Conservation (phyloP, 1,284 basidiomycete species). For the Sparassis latifolia region DNA sequence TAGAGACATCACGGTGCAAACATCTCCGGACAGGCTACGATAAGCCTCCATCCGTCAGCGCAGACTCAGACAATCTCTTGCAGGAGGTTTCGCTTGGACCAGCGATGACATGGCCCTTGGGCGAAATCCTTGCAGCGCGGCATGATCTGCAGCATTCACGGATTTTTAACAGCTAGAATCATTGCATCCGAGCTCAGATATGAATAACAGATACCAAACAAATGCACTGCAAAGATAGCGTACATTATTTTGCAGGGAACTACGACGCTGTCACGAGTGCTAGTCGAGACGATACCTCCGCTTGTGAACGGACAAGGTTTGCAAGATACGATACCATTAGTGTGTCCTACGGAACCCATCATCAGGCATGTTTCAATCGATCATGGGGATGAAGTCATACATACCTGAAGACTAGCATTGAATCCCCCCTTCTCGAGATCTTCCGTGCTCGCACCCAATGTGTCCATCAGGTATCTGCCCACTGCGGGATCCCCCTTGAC, state of each 20-base stretch:
- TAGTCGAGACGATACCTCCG: constrained; percentile 87
- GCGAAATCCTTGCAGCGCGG: constrained; percentile 86
- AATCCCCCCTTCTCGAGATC: constrained; percentile 71
- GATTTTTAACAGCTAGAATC: constrained; percentile 82
- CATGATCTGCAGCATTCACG: constrained; percentile 95
- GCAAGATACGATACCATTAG: constrained; percentile 94
- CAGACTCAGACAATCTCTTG: constrained; percentile 13
- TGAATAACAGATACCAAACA: constrained; percentile 1
- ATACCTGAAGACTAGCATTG: constrained; percentile 68
- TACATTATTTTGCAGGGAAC: constrained; percentile 14
- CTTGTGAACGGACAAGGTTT: constrained; percentile 91
- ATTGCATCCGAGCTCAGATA: background rate
- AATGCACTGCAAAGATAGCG: constrained; percentile 6
- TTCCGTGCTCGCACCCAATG: constrained; percentile 64
- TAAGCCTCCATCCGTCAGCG: constrained; percentile 7
- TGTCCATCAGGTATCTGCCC: constrained; percentile 90
- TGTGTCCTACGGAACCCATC: constrained; percentile 58
- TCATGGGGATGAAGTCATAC: constrained; percentile 13
- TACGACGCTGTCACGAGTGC: constrained; percentile 53
- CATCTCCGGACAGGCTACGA: constrained; percentile 38
- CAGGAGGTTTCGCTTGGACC: constrained; percentile 38
- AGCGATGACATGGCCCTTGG: constrained; percentile 91
- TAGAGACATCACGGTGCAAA: constrained; percentile 39
- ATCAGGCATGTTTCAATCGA: background rate
- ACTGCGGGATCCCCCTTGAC: constrained; percentile 81